Conservation (phyloP, 1,284 basidiomycete genomes). For the Porogramme epimiltina region DNA sequence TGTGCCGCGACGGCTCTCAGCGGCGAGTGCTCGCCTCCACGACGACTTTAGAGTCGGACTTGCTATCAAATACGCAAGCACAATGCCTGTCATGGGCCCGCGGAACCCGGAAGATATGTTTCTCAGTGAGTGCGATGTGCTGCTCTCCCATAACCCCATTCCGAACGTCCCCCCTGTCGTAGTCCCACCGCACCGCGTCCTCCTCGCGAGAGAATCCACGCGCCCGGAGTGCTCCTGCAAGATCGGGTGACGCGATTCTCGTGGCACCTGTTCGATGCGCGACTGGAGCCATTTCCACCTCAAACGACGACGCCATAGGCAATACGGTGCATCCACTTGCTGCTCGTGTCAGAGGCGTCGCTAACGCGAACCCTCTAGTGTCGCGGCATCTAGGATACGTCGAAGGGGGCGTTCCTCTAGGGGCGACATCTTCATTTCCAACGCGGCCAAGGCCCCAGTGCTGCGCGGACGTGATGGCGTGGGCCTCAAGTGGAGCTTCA, state of each 20-base stretch:
- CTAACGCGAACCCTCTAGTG: conserved; percentile 47
- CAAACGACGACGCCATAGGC: conserved; percentile 89
- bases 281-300: conserved; percentile 92
- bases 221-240: conserved; percentile 27
- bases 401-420: conserved; percentile 95
- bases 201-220: no score
- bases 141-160: no score
- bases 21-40: conserved; percentile 14
- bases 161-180: no score
- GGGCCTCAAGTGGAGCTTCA: conserved; percentile 99
- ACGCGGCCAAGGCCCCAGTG: conserved; percentile 95
- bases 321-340: conserved; percentile 59
- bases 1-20: conserved; percentile 10
- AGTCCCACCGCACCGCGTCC: no score
- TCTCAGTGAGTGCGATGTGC: no score
- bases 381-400: conserved; percentile 97
- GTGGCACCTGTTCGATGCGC: conserved; percentile 82
- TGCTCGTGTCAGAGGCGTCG: conserved; percentile 1
- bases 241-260: conserved; percentile 56
- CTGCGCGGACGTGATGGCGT: conserved; percentile 96
- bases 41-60: conserved; percentile 20
- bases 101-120: no score
- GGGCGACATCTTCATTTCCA: conserved; percentile 97
- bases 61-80: no score
- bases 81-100: no score